A percentile compares a stretch with the other conserved stretches of the same genome.
Conservation (phyloP, 805 yeast genomes). For the Millerozyma acaciae region DNA sequence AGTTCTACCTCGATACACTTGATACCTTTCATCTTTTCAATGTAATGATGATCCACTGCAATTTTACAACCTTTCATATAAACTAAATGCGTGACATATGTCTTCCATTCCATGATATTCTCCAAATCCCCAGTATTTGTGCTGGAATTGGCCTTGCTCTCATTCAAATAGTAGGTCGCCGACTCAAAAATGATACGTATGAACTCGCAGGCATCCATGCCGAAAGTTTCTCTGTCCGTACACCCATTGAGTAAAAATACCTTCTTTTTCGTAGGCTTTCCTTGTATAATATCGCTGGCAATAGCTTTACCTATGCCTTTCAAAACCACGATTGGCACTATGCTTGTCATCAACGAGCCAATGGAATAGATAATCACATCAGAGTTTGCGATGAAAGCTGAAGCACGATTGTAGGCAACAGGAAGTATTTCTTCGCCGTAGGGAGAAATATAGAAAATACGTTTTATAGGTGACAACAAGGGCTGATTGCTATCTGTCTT, state of each 20-base stretch:
- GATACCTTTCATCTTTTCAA: constrained; percentile 41
- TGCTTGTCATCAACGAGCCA: constrained; percentile 87
- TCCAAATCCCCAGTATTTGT: constrained; percentile 7
- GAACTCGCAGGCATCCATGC: constrained; percentile 59
- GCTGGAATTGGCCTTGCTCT: constrained; percentile 11
- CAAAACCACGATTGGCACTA: constrained; percentile 71
- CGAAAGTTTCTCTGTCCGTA: constrained; percentile 74
- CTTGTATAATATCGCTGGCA: constrained; percentile 14
- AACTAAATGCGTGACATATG: constrained; percentile 61
- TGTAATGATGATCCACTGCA: constrained; percentile 38
- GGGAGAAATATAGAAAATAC: constrained; percentile 78
- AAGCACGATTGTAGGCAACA: constrained; percentile 59
- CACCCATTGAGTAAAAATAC: constrained; percentile 70
- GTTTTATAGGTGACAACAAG: constrained; percentile 66
- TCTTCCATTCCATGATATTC: constrained; percentile 28
- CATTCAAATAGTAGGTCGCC: constrained; percentile 47
- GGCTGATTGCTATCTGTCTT: constrained; percentile 55
- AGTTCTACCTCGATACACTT: constrained; percentile 40
- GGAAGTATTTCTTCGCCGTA: constrained; percentile 87
- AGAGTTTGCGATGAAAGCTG: constrained; percentile 45
- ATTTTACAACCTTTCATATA: constrained; percentile 51
- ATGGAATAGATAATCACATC: constrained; percentile 69
- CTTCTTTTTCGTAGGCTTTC: constrained; percentile 28
- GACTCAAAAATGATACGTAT: constrained; percentile 53
- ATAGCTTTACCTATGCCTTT: constrained; percentile 72